Percentiles rank a stretch among this genome's conserved stretches.
Evolutionary conservation across 2,329 filamentous ascomycete species (phyloP).

Genomic region (Colletotrichum ledebouriae): DNA sequence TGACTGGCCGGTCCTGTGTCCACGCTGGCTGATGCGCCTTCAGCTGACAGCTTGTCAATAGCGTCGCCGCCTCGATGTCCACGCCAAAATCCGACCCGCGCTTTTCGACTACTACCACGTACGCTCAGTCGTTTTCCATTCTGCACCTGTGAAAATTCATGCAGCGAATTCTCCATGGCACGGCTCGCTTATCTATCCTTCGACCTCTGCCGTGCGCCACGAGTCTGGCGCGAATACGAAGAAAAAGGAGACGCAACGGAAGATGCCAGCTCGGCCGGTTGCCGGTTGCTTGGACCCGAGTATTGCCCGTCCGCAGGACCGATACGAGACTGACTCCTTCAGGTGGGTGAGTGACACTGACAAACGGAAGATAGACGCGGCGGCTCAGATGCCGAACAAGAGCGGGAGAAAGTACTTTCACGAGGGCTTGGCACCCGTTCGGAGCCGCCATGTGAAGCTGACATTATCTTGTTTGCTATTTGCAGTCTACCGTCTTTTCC

Average conservation of each 20-base stretch:
- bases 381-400: not conserved
- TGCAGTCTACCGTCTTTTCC: conserved; percentile 21
- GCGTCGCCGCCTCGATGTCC: conserved; percentile 24
- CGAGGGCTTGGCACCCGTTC: conserved; percentile 18
- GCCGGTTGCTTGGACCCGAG: not conserved
- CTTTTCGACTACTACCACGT: conserved; percentile 11
- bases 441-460: conserved; percentile 1
- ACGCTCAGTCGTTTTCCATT: conserved; percentile 20
- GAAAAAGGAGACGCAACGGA: not conserved
- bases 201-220: conserved; percentile 34
- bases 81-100: conserved; percentile 3
- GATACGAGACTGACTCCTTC: conserved; percentile 27
- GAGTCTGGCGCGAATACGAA: not conserved
- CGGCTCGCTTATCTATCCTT: not conserved
- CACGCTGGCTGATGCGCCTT: not conserved
- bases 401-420: not conserved
- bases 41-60: conserved; percentile 37
- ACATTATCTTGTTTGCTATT: conserved; percentile 2
- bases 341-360: conserved; percentile 23
- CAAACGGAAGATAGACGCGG: not conserved
- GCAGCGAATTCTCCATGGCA: not conserved
- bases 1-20: no score
- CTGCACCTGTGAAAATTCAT: conserved; percentile 1
- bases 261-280: conserved; percentile 1
- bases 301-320: not conserved